Base-by-base conservation (phyloP, 129 eudicot species). In the Helichrysum umbraculigerum region DNA sequence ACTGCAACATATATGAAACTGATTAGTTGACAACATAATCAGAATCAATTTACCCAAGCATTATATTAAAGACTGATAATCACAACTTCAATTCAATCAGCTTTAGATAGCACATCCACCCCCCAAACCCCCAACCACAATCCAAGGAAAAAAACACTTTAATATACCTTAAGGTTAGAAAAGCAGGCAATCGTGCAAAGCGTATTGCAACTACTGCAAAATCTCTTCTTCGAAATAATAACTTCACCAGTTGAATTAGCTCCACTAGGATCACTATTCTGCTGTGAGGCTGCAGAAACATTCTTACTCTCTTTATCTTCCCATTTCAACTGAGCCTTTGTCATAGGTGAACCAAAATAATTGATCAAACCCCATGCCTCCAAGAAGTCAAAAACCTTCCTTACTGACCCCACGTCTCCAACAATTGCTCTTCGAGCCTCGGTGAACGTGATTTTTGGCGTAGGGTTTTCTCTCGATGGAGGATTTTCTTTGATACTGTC, bases 351-450 rank as follows among this genome's bases (percentile, higher is more conserved):
- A 56, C 88, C 88, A 63, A 86, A 50, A 81, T 88, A 94, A 83
- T 94, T 94, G 56, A 94, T 86, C 80, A 94, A 85, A 77, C 98
- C 97, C 98, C 98, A 94, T 41, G 91, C 63, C 70, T 94, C 98
- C 81, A 89, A 74, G 81, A 94, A 91, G 76, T 88, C 97, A 30
- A 89, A 91, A 47, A 94, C 94, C 76, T 90, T 80, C 25, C 96
- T 73, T 17, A 94, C 85, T 1, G 97, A 87, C 11, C 96, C 97
- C 54, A 89, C 97, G 54, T 94, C 99, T 7, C 99, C 99, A 4
- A 94, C 82, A 3, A 94, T 72, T 0, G 85, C 78, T 80, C 82
- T 87, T 17, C 99, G 82, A 30, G 82, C 87, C 67, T 91, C 96
- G 0, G 97, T 94, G 73, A 91, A 89, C 1, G 97, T 91, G 19